phyloP scores from a whole-genome alignment of 2,329 filamentous ascomycete genomes.

The Ceratocystis eucalypticola region DNA sequence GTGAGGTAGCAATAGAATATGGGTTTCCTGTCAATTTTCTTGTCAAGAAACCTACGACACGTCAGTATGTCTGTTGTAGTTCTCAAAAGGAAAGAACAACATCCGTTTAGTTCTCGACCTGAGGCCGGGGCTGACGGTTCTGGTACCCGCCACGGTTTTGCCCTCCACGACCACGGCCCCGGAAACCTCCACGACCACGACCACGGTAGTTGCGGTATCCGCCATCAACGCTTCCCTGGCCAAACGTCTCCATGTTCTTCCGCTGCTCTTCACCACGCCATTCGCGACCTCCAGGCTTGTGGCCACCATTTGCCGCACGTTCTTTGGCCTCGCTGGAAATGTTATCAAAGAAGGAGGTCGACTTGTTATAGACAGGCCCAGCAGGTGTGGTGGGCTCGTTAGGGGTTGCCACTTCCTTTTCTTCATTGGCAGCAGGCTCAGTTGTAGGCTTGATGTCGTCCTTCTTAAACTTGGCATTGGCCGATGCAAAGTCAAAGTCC shows the following conservation, averaged over 20 bases:
- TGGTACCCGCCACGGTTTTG: constrained; percentile 27
- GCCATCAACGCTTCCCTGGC: constrained; percentile 85
- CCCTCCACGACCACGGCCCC: constrained; percentile 35
- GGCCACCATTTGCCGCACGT: constrained; percentile 56
- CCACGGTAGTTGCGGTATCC: constrained; percentile 65
- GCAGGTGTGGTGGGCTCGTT: constrained; percentile 30
- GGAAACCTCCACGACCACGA: constrained; percentile 52
- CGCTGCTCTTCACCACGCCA: constrained; percentile 88
- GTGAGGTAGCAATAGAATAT: background rate
- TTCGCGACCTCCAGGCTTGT: constrained; percentile 64
- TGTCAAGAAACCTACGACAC: background rate
- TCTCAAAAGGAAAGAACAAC: background rate
- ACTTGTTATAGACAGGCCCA: constrained; percentile 63
- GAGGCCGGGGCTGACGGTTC: constrained; percentile 16
- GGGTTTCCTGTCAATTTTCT: background rate
- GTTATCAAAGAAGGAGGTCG: constrained; percentile 91
- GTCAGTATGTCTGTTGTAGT: background rate
- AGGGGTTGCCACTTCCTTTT: constrained; percentile 53
- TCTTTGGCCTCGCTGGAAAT: constrained; percentile 92
- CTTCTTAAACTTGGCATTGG: constrained; percentile 38
- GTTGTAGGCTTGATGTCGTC: constrained; percentile 21
- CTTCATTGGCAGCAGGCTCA: constrained; percentile 22
- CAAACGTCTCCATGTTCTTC: constrained; percentile 95
- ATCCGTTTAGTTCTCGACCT: constrained; percentile 2
- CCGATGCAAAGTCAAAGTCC: constrained; percentile 76